Conservation (phyloP, 345 rosid genomes). For the Pelargonium nanum region DNA sequence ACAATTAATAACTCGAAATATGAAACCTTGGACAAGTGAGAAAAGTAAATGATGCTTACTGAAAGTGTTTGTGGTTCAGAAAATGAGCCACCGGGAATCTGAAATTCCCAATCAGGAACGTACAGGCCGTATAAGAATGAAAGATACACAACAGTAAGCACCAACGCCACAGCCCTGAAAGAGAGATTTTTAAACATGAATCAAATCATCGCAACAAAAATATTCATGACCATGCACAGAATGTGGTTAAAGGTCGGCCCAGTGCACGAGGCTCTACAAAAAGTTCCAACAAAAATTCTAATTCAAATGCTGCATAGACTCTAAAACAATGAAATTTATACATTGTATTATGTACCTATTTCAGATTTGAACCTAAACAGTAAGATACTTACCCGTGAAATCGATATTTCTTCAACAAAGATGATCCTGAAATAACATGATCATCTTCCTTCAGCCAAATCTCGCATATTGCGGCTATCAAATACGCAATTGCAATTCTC, state of each 20-base stretch:
- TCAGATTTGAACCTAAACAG: too few relatives aligned
- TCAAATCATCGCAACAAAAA: neutral
- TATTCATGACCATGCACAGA: neutral
- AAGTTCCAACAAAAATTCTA: too few relatives aligned
- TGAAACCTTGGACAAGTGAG: neutral
- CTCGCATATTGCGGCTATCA: constrained; percentile 65
- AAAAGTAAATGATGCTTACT: constrained; percentile 25
- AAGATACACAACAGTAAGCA: constrained; percentile 37
- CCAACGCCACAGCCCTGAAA: constrained; percentile 46
- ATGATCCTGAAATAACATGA: constrained; percentile 30
- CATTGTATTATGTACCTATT: too few relatives aligned
- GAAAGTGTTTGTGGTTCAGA: constrained; percentile 26
- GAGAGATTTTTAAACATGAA: constrained; percentile 2
- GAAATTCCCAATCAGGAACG: constrained; percentile 76
- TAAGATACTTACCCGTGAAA: constrained; percentile 61
- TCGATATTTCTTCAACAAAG: constrained; percentile 39
- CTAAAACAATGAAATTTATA: too few relatives aligned
- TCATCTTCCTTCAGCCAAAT: constrained; percentile 65
- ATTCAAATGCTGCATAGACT: too few relatives aligned
- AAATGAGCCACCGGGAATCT: constrained; percentile 36
- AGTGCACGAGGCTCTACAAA: too few relatives aligned
- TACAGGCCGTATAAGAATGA: constrained; percentile 51
- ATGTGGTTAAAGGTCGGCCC: too few relatives aligned
- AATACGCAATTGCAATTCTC: constrained; percentile 76
- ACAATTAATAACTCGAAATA: neutral